phyloP scores from a whole-genome alignment of 768 basidiomycete genomes.

The Lactarius hatsudake region DNA sequence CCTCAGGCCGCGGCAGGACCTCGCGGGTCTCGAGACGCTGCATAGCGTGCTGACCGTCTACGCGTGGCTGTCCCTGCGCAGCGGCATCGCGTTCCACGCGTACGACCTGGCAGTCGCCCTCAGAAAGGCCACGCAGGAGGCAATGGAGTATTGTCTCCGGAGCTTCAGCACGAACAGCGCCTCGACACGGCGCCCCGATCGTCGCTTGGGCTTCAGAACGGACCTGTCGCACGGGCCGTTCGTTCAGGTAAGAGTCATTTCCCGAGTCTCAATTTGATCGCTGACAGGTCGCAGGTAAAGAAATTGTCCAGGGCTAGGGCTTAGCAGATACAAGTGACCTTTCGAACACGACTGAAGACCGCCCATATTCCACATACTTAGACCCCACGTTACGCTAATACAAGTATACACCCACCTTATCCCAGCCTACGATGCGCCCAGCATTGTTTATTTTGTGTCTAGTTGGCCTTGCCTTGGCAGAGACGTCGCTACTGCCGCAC shows the following conservation, averaged over 20 bases:
- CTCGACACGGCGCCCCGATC: neutral
- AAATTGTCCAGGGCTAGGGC: conserved; percentile 1
- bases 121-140: conserved; percentile 62
- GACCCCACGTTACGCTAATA: neutral
- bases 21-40: conserved; percentile 56
- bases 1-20: conserved; percentile 16
- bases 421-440: neutral
- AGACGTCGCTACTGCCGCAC: neutral
- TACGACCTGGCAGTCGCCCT: conserved; percentile 47
- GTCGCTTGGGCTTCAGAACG: neutral
- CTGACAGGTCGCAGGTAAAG: neutral
- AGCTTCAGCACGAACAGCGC: neutral
- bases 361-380: neutral
- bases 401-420: neutral
- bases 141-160: conserved; percentile 59
- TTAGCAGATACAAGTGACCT: neutral
- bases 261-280: neutral
- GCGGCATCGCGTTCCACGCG: conserved; percentile 64
- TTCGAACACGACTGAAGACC: neutral
- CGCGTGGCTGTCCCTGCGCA: conserved; percentile 79
- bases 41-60: conserved; percentile 79
- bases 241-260: neutral
- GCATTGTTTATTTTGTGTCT: neutral
- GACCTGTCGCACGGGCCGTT: neutral
- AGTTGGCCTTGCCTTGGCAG: neutral